A percentile compares a stretch with the other conserved stretches of the same genome.
phyloP scores from a whole-genome alignment of 306 rosid genomes.

The Trichosanthes cucumerina region DNA sequence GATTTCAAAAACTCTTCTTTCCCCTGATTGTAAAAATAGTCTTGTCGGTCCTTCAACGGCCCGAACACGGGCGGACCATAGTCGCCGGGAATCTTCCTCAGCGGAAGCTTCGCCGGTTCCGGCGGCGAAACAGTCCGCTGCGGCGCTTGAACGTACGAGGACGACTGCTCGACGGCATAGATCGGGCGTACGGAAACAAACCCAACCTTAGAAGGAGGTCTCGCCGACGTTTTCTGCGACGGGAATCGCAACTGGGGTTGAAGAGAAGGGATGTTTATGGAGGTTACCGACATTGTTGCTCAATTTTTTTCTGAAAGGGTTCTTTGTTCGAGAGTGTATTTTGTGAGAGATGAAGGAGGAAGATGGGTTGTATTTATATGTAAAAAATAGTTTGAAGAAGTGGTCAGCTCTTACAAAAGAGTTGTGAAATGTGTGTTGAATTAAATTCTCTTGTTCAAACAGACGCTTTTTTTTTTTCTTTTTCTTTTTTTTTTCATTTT shows the following conservation, averaged over 20 bases:
- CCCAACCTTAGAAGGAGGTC: neutral
- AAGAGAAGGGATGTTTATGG: neutral
- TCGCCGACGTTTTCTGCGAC: neutral
- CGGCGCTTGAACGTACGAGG: slow-evolving; percentile 11
- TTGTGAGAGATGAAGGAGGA: neutral
- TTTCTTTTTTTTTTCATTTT: neutral
- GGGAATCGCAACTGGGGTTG: neutral
- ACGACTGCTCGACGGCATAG: slow-evolving; percentile 16
- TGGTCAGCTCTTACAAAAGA: neutral
- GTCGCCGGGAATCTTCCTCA: slow-evolving; percentile 60
- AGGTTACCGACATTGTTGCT: neutral
- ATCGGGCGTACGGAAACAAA: neutral
- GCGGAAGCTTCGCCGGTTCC: slow-evolving; percentile 26
- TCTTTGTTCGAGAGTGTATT: neutral
- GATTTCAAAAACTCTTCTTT: slow-evolving; percentile 51
- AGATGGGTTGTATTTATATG: neutral
- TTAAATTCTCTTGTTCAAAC: neutral
- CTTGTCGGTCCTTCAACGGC: slow-evolving; percentile 53
- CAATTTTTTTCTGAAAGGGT: neutral
- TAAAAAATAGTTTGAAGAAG: neutral
- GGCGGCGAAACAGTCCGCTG: slow-evolving; percentile 10
- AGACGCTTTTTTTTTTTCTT: neutral
- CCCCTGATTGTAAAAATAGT: slow-evolving; percentile 74
- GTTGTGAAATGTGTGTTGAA: neutral
- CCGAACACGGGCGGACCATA: slow-evolving; percentile 65